Conservation (phyloP, 2,329 filamentous ascomycete species). For the Penicillium janthinellum region DNA sequence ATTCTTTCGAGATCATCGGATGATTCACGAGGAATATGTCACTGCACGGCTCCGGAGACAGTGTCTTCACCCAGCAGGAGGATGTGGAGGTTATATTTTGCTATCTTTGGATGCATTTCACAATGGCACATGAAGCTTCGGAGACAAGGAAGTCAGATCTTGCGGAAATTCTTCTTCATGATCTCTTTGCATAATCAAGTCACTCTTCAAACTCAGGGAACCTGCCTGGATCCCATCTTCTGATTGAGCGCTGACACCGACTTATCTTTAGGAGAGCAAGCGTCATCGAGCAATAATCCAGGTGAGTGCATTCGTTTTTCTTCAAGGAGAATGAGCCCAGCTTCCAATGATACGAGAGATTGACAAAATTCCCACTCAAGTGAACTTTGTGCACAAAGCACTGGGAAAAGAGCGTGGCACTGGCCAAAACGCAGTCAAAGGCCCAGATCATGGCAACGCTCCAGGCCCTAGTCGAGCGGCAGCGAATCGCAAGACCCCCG, state of each 20-base stretch:
- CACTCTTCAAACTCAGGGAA: background rate
- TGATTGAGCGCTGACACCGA: background rate
- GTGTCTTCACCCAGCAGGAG: background rate
- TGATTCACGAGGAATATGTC: constrained; percentile 24
- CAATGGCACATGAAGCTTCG: background rate
- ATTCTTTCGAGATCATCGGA: constrained; percentile 25
- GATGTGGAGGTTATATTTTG: background rate
- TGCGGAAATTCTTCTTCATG: constrained; percentile 13
- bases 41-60: background rate
- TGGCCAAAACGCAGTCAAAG: background rate
- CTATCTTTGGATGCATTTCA: background rate
- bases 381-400: background rate
- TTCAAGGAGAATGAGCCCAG: background rate
- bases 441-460: background rate
- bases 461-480: background rate
- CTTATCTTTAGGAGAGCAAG: background rate
- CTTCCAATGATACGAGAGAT: background rate
- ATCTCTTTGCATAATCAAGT: constrained; percentile 18
- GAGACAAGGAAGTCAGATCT: background rate
- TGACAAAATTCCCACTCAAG: background rate
- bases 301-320: background rate
- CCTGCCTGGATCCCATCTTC: background rate
- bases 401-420: background rate
- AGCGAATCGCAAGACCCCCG: background rate
- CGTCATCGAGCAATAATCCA: background rate